Evolutionary conservation across 2,329 filamentous ascomycete genomes (phyloP).

Genomic region (Pseudogymnoascus sp.): DNA sequence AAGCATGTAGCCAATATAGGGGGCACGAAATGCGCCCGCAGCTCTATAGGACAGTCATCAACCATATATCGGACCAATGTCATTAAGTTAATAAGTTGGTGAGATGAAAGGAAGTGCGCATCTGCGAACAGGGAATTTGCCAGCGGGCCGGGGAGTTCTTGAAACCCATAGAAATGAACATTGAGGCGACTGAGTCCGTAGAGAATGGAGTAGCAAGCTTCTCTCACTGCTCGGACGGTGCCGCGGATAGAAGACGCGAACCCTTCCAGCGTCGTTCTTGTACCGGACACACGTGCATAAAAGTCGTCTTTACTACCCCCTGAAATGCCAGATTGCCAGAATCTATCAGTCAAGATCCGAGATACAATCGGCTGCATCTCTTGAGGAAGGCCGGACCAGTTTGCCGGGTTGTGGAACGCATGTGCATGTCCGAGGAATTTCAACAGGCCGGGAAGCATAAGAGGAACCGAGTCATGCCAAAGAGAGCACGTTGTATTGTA

Average conservation of each 20-base stretch:
- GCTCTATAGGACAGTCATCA: slow-evolving; percentile 78
- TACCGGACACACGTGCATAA: slow-evolving; percentile 82
- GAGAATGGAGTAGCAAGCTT: slow-evolving; percentile 88
- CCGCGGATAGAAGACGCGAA: slow-evolving; percentile 90
- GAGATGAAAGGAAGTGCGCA: slow-evolving; percentile 74
- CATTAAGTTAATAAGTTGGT: slow-evolving; percentile 88
- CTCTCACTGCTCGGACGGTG: slow-evolving; percentile 79
- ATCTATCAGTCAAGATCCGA: slow-evolving; percentile 83
- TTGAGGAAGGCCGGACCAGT: slow-evolving; percentile 68
- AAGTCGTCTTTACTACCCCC: slow-evolving; percentile 95
- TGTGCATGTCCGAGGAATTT: slow-evolving; percentile 85
- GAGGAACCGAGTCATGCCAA: slow-evolving; percentile 78
- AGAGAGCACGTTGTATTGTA: slow-evolving; percentile 70
- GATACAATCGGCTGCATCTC: slow-evolving; percentile 73
- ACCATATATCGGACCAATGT: slow-evolving; percentile 84
- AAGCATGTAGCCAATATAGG: slow-evolving; percentile 77
- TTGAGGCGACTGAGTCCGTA: slow-evolving; percentile 88
- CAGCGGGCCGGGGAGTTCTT: slow-evolving; percentile 72
- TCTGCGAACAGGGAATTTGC: slow-evolving; percentile 79
- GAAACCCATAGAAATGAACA: slow-evolving; percentile 82
- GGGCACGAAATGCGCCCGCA: slow-evolving; percentile 73
- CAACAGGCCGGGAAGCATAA: slow-evolving; percentile 77
- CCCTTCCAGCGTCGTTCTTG: slow-evolving; percentile 82
- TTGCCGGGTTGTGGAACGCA: slow-evolving; percentile 77
- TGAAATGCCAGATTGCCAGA: slow-evolving; percentile 97